Conservation (phyloP, 208 protist species). For the Crithidia fasciculata region DNA sequence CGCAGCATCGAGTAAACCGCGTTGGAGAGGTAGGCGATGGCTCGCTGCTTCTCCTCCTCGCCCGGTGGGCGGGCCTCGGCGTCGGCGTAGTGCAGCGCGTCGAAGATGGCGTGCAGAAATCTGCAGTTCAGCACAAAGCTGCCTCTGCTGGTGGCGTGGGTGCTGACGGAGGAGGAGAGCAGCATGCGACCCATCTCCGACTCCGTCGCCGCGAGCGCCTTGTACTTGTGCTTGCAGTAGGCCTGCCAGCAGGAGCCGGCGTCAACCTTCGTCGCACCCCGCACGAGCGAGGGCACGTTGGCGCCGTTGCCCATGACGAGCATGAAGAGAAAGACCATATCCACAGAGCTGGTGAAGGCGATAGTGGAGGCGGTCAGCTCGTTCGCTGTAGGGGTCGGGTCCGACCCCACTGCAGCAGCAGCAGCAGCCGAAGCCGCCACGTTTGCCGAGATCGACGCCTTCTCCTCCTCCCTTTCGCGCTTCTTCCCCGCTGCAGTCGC, state of each 20-base stretch:
- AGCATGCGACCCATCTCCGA: conserved; percentile 48
- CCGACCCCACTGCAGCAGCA: not conserved
- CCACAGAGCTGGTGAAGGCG: conserved; percentile 70
- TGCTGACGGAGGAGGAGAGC: conserved; percentile 14
- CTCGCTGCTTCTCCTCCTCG: conserved; percentile 72
- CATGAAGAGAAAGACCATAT: conserved; percentile 89
- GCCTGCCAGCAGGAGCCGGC: conserved; percentile 80
- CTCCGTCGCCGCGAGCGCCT: conserved; percentile 39
- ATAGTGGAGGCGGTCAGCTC: conserved; percentile 49
- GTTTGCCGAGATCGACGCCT: no score
- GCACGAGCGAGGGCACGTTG: conserved; percentile 78
- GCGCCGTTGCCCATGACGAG: conserved; percentile 86
- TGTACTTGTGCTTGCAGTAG: conserved; percentile 86
- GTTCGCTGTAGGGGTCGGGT: conserved; percentile 10
- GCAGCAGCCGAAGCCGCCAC: not conserved
- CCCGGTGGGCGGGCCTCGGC: conserved; percentile 64
- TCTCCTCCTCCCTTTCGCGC: no score
- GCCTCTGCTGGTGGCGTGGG: conserved; percentile 32
- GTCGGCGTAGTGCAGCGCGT: conserved; percentile 82
- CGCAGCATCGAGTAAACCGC: conserved; percentile 73
- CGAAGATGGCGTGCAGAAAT: conserved; percentile 71
- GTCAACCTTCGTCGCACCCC: conserved; percentile 88
- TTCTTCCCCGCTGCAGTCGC: not conserved
- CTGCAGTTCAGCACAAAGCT: conserved; percentile 55
- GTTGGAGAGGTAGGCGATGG: conserved; percentile 63